phyloP scores from a whole-genome alignment of 805 yeast genomes.

The Ogataea kodamae region DNA sequence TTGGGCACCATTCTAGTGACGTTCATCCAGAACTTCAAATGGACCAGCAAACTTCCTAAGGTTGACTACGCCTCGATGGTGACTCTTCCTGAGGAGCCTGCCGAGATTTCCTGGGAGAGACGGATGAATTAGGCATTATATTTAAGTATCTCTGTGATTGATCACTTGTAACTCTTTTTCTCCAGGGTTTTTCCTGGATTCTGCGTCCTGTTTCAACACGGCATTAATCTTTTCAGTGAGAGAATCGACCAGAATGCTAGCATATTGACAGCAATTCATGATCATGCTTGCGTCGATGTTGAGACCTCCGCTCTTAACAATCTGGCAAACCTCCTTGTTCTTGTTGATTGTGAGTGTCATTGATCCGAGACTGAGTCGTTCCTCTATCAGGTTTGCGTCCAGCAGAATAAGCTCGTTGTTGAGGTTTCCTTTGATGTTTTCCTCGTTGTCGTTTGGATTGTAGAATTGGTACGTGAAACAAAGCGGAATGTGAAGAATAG shows the following conservation, averaged over 20 bases:
- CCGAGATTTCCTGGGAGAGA: conserved; percentile 67
- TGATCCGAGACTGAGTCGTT: conserved; percentile 68
- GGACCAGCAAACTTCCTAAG: conserved; percentile 66
- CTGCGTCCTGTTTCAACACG: conserved; percentile 52
- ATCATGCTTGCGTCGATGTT: conserved; percentile 71
- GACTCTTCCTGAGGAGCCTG: conserved; percentile 80
- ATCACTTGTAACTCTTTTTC: conserved; percentile 32
- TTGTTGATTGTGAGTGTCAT: conserved; percentile 85
- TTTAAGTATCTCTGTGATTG: conserved; percentile 26
- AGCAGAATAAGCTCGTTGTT: conserved; percentile 59
- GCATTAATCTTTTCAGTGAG: conserved; percentile 62
- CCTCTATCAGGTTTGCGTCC: conserved; percentile 80
- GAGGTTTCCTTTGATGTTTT: conserved; percentile 64
- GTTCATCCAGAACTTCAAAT: conserved; percentile 69
- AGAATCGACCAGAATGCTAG: conserved; percentile 57
- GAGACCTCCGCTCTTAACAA: conserved; percentile 85
- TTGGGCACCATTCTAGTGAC: conserved; percentile 79
- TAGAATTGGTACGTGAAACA: conserved; percentile 87
- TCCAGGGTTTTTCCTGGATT: conserved; percentile 19
- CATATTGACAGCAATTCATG: conserved; percentile 64
- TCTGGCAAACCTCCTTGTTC: conserved; percentile 86
- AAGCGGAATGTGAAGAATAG: conserved; percentile 84
- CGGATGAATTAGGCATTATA: conserved; percentile 36
- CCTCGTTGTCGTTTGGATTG: conserved; percentile 62
- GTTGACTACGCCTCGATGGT: conserved; percentile 91